phyloP scores from a whole-genome alignment of 1,284 basidiomycete species.

The Anthracocystis setariae region DNA sequence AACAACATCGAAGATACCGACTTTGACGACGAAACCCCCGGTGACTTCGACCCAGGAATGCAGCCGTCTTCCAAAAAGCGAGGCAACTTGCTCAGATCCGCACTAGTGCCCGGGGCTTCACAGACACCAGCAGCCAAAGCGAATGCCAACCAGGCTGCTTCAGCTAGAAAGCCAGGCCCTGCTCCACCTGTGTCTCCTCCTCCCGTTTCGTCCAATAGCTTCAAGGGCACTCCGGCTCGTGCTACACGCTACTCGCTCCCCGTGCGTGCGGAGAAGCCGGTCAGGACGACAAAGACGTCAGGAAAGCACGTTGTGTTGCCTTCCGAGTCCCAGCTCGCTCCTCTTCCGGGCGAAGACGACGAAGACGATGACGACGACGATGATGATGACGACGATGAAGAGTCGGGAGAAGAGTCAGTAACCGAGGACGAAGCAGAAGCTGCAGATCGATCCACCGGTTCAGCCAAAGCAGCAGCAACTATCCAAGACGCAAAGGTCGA shows the following conservation, averaged over 20 bases:
- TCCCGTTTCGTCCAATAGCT: slow-evolving; percentile 31
- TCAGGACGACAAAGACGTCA: slow-evolving; percentile 85
- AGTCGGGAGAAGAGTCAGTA: slow-evolving; percentile 67
- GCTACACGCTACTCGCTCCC: slow-evolving; percentile 65
- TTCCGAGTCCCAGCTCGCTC: slow-evolving; percentile 87
- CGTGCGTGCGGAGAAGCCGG: slow-evolving; percentile 70
- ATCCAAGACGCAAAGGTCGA: slow-evolving; percentile 8
- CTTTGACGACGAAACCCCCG: slow-evolving; percentile 59
- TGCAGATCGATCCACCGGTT: not conserved
- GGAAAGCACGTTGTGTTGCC: slow-evolving; percentile 92
- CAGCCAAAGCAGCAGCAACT: slow-evolving; percentile 9
- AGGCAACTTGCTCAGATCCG: slow-evolving; percentile 23
- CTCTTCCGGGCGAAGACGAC: slow-evolving; percentile 71
- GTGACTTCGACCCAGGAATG: slow-evolving; percentile 51
- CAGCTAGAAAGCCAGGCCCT: slow-evolving; percentile 10
- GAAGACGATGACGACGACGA: slow-evolving; percentile 69
- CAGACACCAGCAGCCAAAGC: slow-evolving; percentile 11
- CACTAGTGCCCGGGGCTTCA: slow-evolving; percentile 17
- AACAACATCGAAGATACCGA: slow-evolving; percentile 49
- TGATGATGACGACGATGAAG: slow-evolving; percentile 43
- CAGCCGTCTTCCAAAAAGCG: slow-evolving; percentile 30
- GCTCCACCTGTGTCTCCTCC: slow-evolving; percentile 38
- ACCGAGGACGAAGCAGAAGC: slow-evolving; percentile 36
- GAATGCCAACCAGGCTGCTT: slow-evolving; percentile 7
- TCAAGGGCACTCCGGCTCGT: slow-evolving; percentile 65